Evolutionary conservation across 257 asterid genomes (phyloP).

Genomic region (Przewalskia tangutica): DNA sequence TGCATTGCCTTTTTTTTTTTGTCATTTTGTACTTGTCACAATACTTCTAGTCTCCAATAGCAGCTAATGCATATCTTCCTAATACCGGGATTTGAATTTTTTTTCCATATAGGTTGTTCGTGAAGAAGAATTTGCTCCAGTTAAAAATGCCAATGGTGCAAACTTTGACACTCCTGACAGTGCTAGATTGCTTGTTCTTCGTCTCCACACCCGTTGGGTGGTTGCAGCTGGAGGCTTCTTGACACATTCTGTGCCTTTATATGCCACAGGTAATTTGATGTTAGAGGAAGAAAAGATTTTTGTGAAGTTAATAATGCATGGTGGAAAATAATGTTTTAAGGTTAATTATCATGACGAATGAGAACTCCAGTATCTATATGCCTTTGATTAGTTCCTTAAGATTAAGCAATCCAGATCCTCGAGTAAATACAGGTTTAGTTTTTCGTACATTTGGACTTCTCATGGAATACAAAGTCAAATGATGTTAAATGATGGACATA

Average conservation of each 20-base stretch:
- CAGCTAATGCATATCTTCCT: background rate
- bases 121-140: slow-evolving; percentile 98
- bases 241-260: slow-evolving; percentile 92
- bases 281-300: background rate
- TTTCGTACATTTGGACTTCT: background rate
- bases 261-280: slow-evolving; percentile 58
- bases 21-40: too few relatives aligned
- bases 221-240: slow-evolving; percentile 96
- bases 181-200: slow-evolving; percentile 79
- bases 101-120: slow-evolving; percentile 44
- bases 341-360: background rate
- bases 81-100: background rate
- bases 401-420: background rate
- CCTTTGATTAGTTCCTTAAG: too few relatives aligned
- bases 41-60: background rate
- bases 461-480: background rate
- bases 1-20: too few relatives aligned
- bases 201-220: slow-evolving; percentile 94
- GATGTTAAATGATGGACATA: background rate
- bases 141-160: slow-evolving; percentile 85
- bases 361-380: too few relatives aligned
- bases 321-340: background rate
- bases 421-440: background rate
- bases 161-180: slow-evolving; percentile 94
- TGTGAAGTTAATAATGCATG: background rate